Evolutionary conservation across 495 filamentous ascomycete species (phyloP), one percentile per base, ranked within the genome.

Genomic region (Penicillium cataractarum): DNA sequence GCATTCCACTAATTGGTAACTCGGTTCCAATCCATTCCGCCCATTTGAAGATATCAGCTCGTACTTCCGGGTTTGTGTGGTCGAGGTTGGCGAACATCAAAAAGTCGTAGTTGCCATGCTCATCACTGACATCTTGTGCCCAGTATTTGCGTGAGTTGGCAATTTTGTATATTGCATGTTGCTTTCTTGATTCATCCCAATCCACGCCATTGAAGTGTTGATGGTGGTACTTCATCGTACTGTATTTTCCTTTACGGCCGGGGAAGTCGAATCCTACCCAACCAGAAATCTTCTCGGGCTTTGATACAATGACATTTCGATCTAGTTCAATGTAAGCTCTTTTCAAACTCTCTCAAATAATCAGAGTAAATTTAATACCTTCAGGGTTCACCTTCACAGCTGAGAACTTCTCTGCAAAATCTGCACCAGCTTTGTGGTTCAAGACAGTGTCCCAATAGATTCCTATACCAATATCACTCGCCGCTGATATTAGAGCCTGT

Each of bases 341-440:
- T 15, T 31, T 10, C 48, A 22, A 21, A 26, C 29, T 9, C n/a
- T n/a, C 17, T 13, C 9, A 24, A 6, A 21, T 4, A 22, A 46
- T 12, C 24, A 12, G 2, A 10, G 21, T 22, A 3, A 24, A 8
- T 9, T 22, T 46, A 21, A 42, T 72, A 84, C 82, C 72, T 61
- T 82, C 66, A 2, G 79, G 75, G 64, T 89, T 80, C 17, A 91
- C 87, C 67, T 87, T 86, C 52, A 89, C 79, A 2, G 82, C 87
- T 39, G 72, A 58, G 62, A 83, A 87, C 32, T 76, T 78, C 70
- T 92, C 87, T 9, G 78, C 82, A 39, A 72, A 77, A 70, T 92
- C 89, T 17, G 86, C 89, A 10, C 80, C 87, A n/a, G 87, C 86
- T 72, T 90, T 91, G 73, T 92, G 89, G 61, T 92, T 93, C 55